A percentile compares a stretch with the other conserved stretches of the same genome.
Evolutionary conservation across 352 stramenopile species (phyloP).

Genomic region (Globisporangium uncinulatum): DNA sequence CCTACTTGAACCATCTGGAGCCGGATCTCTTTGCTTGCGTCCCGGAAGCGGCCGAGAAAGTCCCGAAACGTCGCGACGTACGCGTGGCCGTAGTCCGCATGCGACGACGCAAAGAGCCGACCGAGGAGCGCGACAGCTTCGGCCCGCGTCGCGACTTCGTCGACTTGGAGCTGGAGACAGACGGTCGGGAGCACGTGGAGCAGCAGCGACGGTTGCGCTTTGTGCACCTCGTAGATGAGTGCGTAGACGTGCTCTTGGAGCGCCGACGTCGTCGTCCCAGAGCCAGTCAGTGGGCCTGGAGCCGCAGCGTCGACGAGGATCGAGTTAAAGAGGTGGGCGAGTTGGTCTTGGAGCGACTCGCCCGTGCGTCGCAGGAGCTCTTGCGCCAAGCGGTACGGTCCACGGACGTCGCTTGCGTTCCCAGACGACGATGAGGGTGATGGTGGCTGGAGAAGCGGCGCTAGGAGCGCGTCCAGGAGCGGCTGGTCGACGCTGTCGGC

Average conservation of each 20-base stretch:
- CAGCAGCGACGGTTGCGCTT: constrained; percentile 66
- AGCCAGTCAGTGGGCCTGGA: neutral
- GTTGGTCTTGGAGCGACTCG: constrained; percentile 54
- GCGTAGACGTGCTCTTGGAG: constrained; percentile 81
- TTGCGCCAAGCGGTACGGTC: constrained; percentile 54
- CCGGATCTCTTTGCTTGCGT: constrained; percentile 84
- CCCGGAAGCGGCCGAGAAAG: constrained; percentile 80
- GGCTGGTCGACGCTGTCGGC: constrained; percentile 50
- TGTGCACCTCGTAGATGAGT: constrained; percentile 82
- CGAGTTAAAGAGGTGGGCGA: constrained; percentile 81
- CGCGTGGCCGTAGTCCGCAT: constrained; percentile 64
- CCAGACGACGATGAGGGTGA: too few relatives aligned
- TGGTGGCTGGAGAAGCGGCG: constrained; percentile 33
- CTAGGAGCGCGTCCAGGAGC: constrained; percentile 65
- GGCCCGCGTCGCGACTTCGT: constrained; percentile 77
- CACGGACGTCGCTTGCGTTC: constrained; percentile 16
- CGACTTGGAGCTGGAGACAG: constrained; percentile 81
- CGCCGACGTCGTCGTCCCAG: constrained; percentile 34
- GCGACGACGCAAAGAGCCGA: constrained; percentile 69
- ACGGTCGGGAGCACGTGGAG: constrained; percentile 84
- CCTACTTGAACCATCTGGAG: constrained; percentile 77
- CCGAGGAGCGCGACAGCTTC: constrained; percentile 73
- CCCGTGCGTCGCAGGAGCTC: constrained; percentile 70
- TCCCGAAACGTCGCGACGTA: constrained; percentile 84
- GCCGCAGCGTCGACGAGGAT: constrained; percentile 55